phyloP scores from a whole-genome alignment of 495 filamentous ascomycete genomes.

The Neurospora hispaniola region DNA sequence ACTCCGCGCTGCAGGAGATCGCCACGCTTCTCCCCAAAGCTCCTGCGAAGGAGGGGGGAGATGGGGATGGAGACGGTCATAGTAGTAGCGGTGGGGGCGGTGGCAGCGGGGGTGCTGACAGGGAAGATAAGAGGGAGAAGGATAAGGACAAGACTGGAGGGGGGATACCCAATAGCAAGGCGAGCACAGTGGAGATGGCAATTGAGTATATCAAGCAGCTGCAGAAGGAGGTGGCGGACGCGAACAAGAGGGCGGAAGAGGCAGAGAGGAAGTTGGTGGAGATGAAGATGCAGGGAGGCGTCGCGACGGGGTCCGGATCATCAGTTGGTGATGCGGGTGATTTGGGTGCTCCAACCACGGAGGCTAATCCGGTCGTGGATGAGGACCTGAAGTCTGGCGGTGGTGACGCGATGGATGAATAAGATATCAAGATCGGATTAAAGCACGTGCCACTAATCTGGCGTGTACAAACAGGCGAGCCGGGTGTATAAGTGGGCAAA shows the following conservation, averaged over 20 bases:
- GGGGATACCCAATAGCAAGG: slow-evolving; percentile 68
- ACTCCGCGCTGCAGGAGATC: slow-evolving; percentile 86
- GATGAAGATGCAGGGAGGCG: slow-evolving; percentile 1
- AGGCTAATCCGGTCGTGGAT: neutral
- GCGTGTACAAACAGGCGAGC: neutral
- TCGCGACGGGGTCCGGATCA: neutral
- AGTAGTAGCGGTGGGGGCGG: slow-evolving; percentile 14
- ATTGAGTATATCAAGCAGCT: slow-evolving; percentile 90
- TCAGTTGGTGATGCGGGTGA: neutral
- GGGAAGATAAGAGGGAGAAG: slow-evolving; percentile 23
- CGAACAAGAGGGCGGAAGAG: slow-evolving; percentile 51
- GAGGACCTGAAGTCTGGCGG: neutral
- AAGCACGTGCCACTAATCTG: neutral
- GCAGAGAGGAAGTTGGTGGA: slow-evolving; percentile 48
- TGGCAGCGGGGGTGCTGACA: slow-evolving; percentile 9
- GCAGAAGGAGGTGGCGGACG: slow-evolving; percentile 59
- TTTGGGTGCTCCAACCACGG: neutral
- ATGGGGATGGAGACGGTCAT: slow-evolving; percentile 35
- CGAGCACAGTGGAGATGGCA: slow-evolving; percentile 88
- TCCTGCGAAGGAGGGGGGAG: slow-evolving; percentile 26
- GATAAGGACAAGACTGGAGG: slow-evolving; percentile 22
- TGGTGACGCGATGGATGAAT: neutral
- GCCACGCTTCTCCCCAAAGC: slow-evolving; percentile 61
- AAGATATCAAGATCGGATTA: neutral
- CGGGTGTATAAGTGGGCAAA: neutral